A percentile compares a stretch with the other conserved stretches of the same genome.
phyloP scores from a whole-genome alignment of 306 rosid genomes.

The Lathyrus tuberosus region DNA sequence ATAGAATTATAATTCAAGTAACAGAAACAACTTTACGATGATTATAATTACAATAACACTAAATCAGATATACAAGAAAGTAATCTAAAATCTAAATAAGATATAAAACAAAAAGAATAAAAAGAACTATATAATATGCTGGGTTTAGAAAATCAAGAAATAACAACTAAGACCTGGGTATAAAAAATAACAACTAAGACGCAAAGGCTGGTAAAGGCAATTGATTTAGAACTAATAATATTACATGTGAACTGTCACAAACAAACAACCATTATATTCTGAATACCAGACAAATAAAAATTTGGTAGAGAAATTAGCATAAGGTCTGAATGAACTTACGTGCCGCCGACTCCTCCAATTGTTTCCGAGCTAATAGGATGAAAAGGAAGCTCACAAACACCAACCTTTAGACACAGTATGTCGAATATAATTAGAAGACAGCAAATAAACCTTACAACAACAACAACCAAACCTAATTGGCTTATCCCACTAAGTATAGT shows the following conservation, averaged over 20 bases:
- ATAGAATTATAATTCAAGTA: conserved; percentile 1
- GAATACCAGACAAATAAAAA: conserved; percentile 15
- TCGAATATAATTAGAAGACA: conserved; percentile 28
- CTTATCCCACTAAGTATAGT: neutral
- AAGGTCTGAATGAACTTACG: conserved; percentile 59
- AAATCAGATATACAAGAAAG: neutral
- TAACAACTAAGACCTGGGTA: neutral
- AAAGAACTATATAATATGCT: neutral
- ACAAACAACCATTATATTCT: conserved; percentile 8
- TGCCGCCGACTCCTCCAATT: conserved; percentile 95
- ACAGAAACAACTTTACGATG: neutral
- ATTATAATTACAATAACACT: neutral
- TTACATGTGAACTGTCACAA: neutral
- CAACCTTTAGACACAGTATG: conserved; percentile 62
- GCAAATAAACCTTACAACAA: conserved; percentile 3
- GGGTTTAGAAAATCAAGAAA: neutral
- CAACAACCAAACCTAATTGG: neutral
- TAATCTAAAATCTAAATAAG: neutral
- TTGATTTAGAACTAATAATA: neutral
- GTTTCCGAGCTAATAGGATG: conserved; percentile 87
- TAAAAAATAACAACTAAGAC: neutral
- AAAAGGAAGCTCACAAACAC: conserved; percentile 92
- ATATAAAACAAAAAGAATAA: neutral
- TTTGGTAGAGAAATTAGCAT: conserved; percentile 3
- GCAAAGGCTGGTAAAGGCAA: neutral